phyloP scores from a whole-genome alignment of 2,329 filamentous ascomycete species.

The Fonsecaea monophora region DNA sequence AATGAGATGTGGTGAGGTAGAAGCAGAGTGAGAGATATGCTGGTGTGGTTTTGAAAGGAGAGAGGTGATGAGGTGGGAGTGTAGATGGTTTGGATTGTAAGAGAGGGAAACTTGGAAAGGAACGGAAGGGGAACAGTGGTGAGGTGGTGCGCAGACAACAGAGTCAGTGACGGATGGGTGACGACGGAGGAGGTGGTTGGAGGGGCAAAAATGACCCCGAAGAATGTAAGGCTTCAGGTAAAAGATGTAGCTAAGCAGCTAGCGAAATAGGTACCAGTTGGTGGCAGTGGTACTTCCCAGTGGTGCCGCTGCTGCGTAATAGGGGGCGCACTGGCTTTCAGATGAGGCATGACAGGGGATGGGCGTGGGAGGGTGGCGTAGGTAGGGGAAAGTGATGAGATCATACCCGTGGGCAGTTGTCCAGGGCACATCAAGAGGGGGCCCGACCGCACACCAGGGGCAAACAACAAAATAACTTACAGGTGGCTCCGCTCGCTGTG shows the following conservation, averaged over 20 bases:
- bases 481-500: background rate
- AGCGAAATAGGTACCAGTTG: no score
- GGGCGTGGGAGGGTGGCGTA: background rate
- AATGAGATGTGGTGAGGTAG: background rate
- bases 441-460: background rate
- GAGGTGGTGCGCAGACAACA: background rate
- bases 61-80: background rate
- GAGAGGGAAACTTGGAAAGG: background rate
- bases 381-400: background rate
- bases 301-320: slow-evolving; percentile 3
- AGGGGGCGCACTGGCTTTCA: no score
- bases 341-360: background rate
- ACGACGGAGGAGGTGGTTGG: background rate
- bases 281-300: background rate
- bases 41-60: background rate
- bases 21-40: background rate
- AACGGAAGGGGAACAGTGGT: background rate
- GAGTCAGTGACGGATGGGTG: slow-evolving; percentile 1
- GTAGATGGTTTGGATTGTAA: background rate
- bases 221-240: background rate
- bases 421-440: background rate
- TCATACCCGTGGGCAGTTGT: background rate
- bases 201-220: background rate
- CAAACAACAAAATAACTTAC: background rate
- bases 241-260: no score